These are phyloP conservation scores for Collybia mongolica DNA, from an alignment of 768 basidiomycete species.

Conservation along the genomic window DNA sequence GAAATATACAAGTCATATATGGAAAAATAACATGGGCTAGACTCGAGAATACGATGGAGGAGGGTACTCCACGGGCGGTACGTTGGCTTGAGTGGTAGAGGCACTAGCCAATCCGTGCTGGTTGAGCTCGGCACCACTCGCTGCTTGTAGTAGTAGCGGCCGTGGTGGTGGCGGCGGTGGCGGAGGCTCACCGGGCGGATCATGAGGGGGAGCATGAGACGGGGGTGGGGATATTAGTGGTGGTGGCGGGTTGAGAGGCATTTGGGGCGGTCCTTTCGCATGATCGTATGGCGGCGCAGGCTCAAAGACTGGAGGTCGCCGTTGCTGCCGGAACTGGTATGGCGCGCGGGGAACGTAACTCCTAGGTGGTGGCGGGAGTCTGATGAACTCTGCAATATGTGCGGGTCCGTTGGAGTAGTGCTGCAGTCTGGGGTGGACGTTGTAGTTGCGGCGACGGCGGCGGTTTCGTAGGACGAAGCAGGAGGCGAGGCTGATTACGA, in stretches of 20 bases:
- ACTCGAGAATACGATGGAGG: too few species aligned
- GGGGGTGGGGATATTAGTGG: background rate
- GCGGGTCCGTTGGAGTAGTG: background rate
- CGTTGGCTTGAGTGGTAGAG: background rate
- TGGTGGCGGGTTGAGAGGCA: background rate
- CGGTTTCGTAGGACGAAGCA: constrained; percentile 2
- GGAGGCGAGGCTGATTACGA: constrained; percentile 1
- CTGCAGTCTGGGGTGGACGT: too few species aligned
- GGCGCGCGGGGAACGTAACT: background rate
- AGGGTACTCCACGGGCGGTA: too few species aligned
- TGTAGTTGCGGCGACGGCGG: background rate
- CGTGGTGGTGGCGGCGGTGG: too few species aligned
- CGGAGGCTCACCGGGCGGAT: too few species aligned
- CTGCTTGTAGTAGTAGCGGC: too few species aligned
- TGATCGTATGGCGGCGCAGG: constrained; percentile 2
- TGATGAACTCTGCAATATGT: background rate
- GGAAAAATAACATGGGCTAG: too few species aligned
- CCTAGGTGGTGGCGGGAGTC: background rate
- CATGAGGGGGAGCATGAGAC: background rate
- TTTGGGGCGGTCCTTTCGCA: background rate
- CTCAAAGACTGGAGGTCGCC: background rate
- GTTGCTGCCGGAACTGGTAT: background rate
- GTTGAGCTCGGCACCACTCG: too few species aligned
- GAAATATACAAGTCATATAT: too few species aligned
- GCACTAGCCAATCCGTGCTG: too few species aligned